phyloP scores from a whole-genome alignment of 805 yeast genomes.

The Priceomyces melissophilus region DNA sequence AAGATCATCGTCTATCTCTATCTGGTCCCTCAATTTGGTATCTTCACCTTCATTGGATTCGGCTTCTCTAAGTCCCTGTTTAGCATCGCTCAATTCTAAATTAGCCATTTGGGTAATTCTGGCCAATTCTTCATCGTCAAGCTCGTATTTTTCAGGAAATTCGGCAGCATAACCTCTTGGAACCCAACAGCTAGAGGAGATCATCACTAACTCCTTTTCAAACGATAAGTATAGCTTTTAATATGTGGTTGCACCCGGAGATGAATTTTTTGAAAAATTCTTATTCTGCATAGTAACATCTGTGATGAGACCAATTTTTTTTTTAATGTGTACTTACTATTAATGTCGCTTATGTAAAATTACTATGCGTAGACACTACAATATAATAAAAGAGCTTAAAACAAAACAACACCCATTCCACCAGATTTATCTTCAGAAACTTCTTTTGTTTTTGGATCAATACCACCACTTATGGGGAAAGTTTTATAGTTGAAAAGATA shows the following conservation, averaged over 20 bases:
- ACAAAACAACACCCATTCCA: constrained; percentile 87
- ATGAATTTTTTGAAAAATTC: background rate
- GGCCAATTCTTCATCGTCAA: constrained; percentile 89
- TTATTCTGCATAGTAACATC: background rate
- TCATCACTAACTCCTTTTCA: constrained; percentile 44
- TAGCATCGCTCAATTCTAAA: constrained; percentile 75
- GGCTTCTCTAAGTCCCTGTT: constrained; percentile 40
- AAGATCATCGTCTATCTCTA: constrained; percentile 76
- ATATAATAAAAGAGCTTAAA: constrained; percentile 34
- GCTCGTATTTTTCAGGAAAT: constrained; percentile 82
- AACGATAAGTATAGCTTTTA: too few relatives aligned
- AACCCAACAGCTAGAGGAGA: constrained; percentile 92
- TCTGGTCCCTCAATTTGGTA: constrained; percentile 43
- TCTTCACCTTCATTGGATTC: constrained; percentile 20
- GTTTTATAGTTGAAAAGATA: constrained; percentile 89
- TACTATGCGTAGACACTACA: background rate
- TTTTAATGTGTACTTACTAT: background rate
- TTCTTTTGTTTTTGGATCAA: constrained; percentile 52
- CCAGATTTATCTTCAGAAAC: constrained; percentile 57
- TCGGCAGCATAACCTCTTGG: constrained; percentile 95
- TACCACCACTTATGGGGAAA: constrained; percentile 78
- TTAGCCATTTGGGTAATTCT: constrained; percentile 84
- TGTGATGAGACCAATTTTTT: background rate
- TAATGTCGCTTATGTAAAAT: background rate
- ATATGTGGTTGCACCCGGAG: too few relatives aligned